Evolutionary conservation across 192 early-diverging fungal genomes (phyloP).

Genomic region (Funneliformis mosseae): DNA sequence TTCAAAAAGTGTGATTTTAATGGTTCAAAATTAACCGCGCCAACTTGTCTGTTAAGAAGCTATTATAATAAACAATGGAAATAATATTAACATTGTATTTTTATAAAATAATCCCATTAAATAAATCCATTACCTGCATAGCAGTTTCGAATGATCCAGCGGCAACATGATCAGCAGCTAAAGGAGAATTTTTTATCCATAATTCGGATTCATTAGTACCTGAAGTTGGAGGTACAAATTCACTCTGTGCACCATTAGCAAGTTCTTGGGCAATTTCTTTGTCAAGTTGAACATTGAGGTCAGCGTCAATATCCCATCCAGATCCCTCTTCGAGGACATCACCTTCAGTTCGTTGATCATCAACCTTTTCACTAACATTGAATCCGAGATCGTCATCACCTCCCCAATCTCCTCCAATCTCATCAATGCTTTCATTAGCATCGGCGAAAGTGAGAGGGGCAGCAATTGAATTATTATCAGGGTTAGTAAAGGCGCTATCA

Average conservation of each 20-base stretch:
- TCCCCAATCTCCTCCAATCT: constrained; percentile 76
- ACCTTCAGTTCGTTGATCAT: constrained; percentile 46
- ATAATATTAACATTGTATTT: not conserved
- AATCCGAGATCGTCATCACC: constrained; percentile 74
- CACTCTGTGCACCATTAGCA: constrained; percentile 52
- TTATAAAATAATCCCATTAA: not conserved
- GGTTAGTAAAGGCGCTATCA: constrained; percentile 67
- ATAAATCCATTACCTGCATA: constrained; percentile 70
- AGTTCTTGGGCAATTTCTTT: constrained; percentile 61
- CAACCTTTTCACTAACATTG: constrained; percentile 44
- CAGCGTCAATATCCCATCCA: constrained; percentile 90
- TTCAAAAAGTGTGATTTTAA: constrained; percentile 87
- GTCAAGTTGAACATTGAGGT: constrained; percentile 69
- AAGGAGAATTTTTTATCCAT: constrained; percentile 84
- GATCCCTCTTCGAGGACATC: constrained; percentile 63
- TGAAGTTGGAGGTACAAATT: constrained; percentile 74
- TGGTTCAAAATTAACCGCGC: constrained; percentile 89
- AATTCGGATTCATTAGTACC: constrained; percentile 70
- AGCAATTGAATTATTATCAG: constrained; percentile 51
- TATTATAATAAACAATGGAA: constrained; percentile 34
- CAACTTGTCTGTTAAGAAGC: constrained; percentile 90
- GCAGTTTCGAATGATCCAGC: constrained; percentile 95
- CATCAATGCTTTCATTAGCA: constrained; percentile 60
- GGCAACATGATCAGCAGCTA: constrained; percentile 92
- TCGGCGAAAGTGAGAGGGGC: constrained; percentile 61